Evolutionary conservation across 495 filamentous ascomycete species (phyloP).

Genomic region (Annulohypoxylon stygium): DNA sequence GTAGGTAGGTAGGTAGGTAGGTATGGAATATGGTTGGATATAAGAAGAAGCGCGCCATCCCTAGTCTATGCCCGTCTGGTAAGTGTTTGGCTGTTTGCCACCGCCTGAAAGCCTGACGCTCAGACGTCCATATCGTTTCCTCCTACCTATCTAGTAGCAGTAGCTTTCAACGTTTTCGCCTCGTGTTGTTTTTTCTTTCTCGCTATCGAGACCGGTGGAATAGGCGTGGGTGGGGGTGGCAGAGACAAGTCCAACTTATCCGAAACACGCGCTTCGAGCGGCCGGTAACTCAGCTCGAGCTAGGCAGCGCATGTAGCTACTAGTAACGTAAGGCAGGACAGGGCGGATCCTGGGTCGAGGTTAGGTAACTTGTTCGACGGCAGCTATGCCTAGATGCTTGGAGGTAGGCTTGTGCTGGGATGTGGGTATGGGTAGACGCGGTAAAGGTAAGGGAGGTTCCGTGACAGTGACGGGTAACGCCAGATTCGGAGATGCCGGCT

Average conservation of each 20-base stretch:
- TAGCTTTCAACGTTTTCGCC: neutral
- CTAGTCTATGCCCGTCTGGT: no score
- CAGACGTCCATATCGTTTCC: neutral
- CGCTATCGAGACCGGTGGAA: neutral
- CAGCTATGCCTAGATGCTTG: neutral
- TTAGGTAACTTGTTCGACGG: constrained; percentile 14
- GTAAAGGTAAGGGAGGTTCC: constrained; percentile 11
- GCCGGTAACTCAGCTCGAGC: no score
- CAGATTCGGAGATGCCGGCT: neutral
- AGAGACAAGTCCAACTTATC: constrained; percentile 2
- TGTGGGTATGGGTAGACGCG: neutral
- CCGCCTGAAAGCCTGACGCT: neutral
- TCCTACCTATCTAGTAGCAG: neutral
- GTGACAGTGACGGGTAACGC: neutral
- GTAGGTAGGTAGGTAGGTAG: neutral
- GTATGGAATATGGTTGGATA: neutral
- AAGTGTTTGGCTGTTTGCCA: neutral
- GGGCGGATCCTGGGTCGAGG: neutral
- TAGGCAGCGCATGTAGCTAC: neutral
- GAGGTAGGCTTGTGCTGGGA: neutral
- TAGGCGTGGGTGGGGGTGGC: constrained; percentile 5
- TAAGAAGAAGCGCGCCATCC: neutral
- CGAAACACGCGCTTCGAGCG: constrained; percentile 13
- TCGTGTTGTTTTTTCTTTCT: no score
- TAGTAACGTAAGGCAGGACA: neutral